Conservation (phyloP, 345 rosid genomes). For the Citrus sinensis region DNA sequence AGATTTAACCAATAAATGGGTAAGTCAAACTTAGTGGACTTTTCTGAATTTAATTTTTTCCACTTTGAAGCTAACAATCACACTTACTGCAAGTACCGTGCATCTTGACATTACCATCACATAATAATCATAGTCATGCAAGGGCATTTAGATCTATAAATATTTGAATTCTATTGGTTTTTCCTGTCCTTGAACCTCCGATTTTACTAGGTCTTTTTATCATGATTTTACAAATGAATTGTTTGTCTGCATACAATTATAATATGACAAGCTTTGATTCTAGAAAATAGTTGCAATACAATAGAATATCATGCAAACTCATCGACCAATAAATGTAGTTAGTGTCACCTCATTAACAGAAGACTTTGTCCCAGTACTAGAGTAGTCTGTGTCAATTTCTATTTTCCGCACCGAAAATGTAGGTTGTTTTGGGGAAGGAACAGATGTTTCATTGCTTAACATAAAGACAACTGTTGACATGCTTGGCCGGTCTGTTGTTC, state of each 20-base stretch:
- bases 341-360: neutral
- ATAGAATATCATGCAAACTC: neutral
- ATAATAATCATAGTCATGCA: too few relatives aligned
- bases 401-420: neutral
- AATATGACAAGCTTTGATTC: neutral
- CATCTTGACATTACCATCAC: too few relatives aligned
- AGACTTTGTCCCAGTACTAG: neutral
- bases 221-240: neutral
- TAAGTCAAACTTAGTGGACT: too few relatives aligned
- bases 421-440: slow-evolving; percentile 11
- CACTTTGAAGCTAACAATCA: too few relatives aligned
- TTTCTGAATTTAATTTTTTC: too few relatives aligned
- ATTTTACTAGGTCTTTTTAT: neutral
- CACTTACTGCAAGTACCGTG: too few relatives aligned
- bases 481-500: slow-evolving; percentile 10
- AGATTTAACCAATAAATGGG: too few relatives aligned
- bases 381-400: neutral
- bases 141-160: too few relatives aligned
- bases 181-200: neutral
- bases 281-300: neutral
- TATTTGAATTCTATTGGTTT: too few relatives aligned
- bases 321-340: neutral
- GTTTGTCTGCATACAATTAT: neutral
- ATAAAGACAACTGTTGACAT: slow-evolving; percentile 11
- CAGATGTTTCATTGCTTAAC: slow-evolving; percentile 10